Evolutionary conservation across 768 basidiomycete genomes (phyloP).

Genomic region (Leccinum olivaceopallidum): DNA sequence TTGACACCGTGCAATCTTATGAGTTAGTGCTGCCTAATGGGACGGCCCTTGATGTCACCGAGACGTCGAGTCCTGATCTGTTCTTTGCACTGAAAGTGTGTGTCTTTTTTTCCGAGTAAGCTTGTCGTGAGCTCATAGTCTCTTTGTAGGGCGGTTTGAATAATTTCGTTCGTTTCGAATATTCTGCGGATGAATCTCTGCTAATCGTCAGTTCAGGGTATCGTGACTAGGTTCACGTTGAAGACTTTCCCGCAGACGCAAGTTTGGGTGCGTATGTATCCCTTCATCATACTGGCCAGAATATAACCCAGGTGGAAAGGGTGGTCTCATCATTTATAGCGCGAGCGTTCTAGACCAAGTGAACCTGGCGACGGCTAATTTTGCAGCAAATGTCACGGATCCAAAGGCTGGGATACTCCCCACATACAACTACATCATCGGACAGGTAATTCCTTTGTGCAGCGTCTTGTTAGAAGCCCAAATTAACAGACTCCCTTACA

Average conservation of each 20-base stretch:
- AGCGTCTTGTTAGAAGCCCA: background rate
- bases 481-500: background rate
- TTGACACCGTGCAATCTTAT: constrained; percentile 54
- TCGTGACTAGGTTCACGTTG: constrained; percentile 59
- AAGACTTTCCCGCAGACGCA: constrained; percentile 52
- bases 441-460: background rate
- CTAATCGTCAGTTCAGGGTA: constrained; percentile 38
- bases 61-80: constrained; percentile 36
- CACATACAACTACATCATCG: constrained; percentile 37
- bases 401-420: constrained; percentile 40
- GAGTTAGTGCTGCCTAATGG: constrained; percentile 56
- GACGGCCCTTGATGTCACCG: constrained; percentile 37
- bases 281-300: background rate
- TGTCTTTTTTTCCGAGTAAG: background rate
- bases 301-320: constrained; percentile 34
- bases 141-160: constrained; percentile 55
- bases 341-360: constrained; percentile 10
- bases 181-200: background rate
- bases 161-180: constrained; percentile 45
- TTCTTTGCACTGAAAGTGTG: constrained; percentile 47
- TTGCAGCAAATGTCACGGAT: constrained; percentile 20
- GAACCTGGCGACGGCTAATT: constrained; percentile 22
- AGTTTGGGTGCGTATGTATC: constrained; percentile 54
- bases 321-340: constrained; percentile 43
- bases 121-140: background rate